phyloP scores from a whole-genome alignment of 257 asterid species.

The Scutellaria minor region DNA sequence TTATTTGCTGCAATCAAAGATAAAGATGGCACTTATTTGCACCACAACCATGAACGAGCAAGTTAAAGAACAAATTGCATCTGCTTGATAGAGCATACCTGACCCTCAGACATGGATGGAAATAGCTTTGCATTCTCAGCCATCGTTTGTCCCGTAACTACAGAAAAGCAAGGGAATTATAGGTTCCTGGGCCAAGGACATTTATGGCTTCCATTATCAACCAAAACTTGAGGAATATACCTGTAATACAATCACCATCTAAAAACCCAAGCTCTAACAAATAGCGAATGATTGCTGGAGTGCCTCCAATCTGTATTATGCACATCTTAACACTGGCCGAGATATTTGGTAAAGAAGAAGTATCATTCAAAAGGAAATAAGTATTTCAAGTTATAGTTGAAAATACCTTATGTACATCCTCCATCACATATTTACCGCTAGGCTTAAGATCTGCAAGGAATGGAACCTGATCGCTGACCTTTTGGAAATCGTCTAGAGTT shows the following conservation, averaged over 20 bases:
- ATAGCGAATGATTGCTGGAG: slow-evolving; percentile 81
- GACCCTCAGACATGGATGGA: slow-evolving; percentile 81
- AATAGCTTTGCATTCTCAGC: slow-evolving; percentile 90
- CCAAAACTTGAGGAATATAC: slow-evolving; percentile 42
- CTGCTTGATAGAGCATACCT: slow-evolving; percentile 51
- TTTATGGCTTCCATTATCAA: slow-evolving; percentile 15
- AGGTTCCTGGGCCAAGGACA: slow-evolving; percentile 3
- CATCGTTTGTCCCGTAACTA: slow-evolving; percentile 92
- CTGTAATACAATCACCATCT: slow-evolving; percentile 92
- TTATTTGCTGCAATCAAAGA: slow-evolving; percentile 73
- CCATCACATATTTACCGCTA: slow-evolving; percentile 98
- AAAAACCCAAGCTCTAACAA: slow-evolving; percentile 77
- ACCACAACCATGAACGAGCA: slow-evolving; percentile 21
- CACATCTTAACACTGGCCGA: slow-evolving; percentile 13
- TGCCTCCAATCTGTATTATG: slow-evolving; percentile 84
- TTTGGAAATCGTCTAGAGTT: slow-evolving; percentile 91
- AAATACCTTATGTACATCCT: slow-evolving; percentile 91
- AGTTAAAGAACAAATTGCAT: slow-evolving; percentile 21
- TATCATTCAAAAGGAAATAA: slow-evolving; percentile 2
- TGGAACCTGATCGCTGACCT: slow-evolving; percentile 90
- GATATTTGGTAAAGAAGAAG: slow-evolving; percentile 20
- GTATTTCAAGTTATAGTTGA: slow-evolving; percentile 18
- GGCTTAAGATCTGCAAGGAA: slow-evolving; percentile 99
- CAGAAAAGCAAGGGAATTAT: slow-evolving; percentile 22
- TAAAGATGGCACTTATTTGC: slow-evolving; percentile 25